Evolutionary conservation across 148 eudicot species (phyloP).

Genomic region (Pharnaceum exiguum): DNA sequence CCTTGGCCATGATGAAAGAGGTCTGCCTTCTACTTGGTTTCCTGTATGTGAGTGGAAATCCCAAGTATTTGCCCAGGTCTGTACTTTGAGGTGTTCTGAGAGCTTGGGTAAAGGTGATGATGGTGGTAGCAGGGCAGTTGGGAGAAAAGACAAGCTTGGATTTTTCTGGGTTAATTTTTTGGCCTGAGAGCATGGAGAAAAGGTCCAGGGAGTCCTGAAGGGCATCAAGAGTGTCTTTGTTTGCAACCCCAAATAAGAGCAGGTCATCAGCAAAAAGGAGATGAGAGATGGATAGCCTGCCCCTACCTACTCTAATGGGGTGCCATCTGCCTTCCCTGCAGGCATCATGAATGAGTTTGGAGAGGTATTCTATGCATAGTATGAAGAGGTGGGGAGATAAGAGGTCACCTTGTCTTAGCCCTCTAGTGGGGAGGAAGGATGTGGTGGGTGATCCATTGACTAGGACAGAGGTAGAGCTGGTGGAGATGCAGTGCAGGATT

Average conservation of each 20-base stretch:
- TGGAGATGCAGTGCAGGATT: too few relatives aligned
- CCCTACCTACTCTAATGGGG: neutral
- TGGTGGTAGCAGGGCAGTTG: too few relatives aligned
- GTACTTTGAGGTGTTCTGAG: too few relatives aligned
- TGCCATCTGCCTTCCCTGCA: neutral
- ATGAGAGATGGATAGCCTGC: neutral
- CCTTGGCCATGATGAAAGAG: too few relatives aligned
- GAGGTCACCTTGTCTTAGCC: slow-evolving; percentile 2
- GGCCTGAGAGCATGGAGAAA: too few relatives aligned
- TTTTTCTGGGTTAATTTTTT: too few relatives aligned
- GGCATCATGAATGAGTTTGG: neutral
- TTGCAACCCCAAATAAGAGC: neutral
- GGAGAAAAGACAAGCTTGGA: too few relatives aligned
- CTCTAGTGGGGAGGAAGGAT: neutral
- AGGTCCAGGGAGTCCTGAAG: neutral
- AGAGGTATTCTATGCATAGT: neutral
- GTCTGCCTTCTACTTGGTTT: neutral
- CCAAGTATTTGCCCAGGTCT: neutral
- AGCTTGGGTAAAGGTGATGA: too few relatives aligned
- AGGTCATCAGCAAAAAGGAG: neutral
- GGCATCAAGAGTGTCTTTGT: neutral
- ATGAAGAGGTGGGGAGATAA: slow-evolving; percentile 2
- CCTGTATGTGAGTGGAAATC: neutral
- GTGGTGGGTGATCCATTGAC: too few relatives aligned
- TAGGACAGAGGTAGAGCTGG: too few relatives aligned